These are phyloP conservation scores for Tetragonia tetragonoides DNA, from an alignment of 148 eudicot species.

Conservation along the genomic window DNA sequence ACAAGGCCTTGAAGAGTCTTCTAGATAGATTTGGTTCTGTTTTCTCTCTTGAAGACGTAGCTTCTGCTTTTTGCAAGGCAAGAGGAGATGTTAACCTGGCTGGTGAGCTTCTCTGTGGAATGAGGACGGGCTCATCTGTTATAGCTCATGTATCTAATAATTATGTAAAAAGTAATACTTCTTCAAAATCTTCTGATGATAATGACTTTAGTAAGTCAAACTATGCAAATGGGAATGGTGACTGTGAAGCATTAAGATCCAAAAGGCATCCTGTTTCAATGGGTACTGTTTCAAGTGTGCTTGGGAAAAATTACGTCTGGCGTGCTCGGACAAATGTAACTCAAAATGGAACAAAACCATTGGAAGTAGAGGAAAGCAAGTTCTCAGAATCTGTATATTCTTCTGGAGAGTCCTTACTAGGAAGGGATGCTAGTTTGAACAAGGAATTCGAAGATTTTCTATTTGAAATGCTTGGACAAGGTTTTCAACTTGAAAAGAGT, in stretches of 20 bases:
- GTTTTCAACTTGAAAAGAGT: slow-evolving; percentile 43
- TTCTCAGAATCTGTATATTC: slow-evolving; percentile 1
- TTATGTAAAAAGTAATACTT: not conserved
- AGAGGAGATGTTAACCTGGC: slow-evolving; percentile 31
- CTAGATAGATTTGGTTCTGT: slow-evolving; percentile 40
- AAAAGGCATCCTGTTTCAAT: slow-evolving; percentile 23
- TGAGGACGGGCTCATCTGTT: slow-evolving; percentile 9
- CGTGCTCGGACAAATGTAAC: slow-evolving; percentile 19
- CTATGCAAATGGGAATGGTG: slow-evolving; percentile 17
- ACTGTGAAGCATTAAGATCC: slow-evolving; percentile 14
- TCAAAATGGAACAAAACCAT: slow-evolving; percentile 14
- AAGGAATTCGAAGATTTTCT: slow-evolving; percentile 35
- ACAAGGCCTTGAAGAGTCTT: slow-evolving; percentile 33
- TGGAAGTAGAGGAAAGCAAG: slow-evolving; percentile 23
- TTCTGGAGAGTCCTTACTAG: slow-evolving; percentile 12
- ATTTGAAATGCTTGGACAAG: slow-evolving; percentile 38
- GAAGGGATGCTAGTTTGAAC: slow-evolving; percentile 16
- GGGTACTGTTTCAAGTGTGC: slow-evolving; percentile 25
- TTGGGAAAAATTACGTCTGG: slow-evolving; percentile 33
- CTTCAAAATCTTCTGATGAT: slow-evolving; percentile 14
- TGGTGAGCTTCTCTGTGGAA: slow-evolving; percentile 24
- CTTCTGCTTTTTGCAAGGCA: slow-evolving; percentile 41
- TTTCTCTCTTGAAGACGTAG: slow-evolving; percentile 41
- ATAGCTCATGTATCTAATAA: slow-evolving; percentile 2
- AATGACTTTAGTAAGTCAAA: slow-evolving; percentile 15